phyloP scores from a whole-genome alignment of 495 filamentous ascomycete genomes.

The Xanthoparmelia taractica region DNA sequence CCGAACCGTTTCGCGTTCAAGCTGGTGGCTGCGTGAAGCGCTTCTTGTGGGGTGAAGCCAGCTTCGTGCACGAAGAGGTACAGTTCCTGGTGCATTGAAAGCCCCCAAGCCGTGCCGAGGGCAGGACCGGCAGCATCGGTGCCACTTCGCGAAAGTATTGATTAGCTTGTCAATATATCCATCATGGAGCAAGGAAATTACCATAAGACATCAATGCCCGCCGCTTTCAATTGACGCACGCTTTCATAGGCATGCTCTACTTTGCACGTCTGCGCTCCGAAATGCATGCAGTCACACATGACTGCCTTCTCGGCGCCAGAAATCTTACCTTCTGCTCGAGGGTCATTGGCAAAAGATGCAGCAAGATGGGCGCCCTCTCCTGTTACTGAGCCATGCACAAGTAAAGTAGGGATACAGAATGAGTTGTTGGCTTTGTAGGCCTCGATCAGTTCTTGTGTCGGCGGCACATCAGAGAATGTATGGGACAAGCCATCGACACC shows the following conservation, averaged over 20 bases:
- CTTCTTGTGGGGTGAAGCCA: constrained; percentile 6
- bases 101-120: constrained; percentile 7
- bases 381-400: neutral
- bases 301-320: neutral
- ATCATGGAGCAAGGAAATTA: neutral
- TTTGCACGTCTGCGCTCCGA: constrained; percentile 3
- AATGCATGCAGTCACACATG: constrained; percentile 7
- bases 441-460: constrained; percentile 2
- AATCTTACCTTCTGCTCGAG: neutral
- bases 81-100: constrained; percentile 3
- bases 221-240: constrained; percentile 8
- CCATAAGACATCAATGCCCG: constrained; percentile 10
- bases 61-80: constrained; percentile 2
- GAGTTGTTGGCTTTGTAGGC: constrained; percentile 7
- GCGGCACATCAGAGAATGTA: constrained; percentile 1
- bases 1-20: constrained; percentile 1
- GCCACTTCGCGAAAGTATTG: neutral
- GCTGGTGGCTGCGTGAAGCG: constrained; percentile 11
- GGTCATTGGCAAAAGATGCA: neutral
- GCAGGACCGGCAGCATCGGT: constrained; percentile 4
- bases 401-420: constrained; percentile 3
- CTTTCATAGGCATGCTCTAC: constrained; percentile 8
- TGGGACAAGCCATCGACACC: constrained; percentile 8
- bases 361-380: neutral
- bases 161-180: neutral